Evolutionary conservation across 148 eudicot genomes (phyloP), one percentile per base, ranked within the genome.

Genomic region (Rhododendron simsii): DNA sequence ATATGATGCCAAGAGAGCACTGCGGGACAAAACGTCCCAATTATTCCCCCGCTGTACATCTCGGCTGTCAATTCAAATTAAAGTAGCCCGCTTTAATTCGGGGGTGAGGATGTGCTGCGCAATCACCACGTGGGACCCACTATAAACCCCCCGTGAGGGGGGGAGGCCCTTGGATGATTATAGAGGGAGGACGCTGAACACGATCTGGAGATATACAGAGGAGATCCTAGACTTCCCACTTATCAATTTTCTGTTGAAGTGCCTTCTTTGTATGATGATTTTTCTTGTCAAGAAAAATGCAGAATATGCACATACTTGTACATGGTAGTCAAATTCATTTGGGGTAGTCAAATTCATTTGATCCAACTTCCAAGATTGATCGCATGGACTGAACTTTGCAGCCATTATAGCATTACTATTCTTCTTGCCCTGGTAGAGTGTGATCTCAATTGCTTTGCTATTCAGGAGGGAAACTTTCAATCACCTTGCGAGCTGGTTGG

Each of bases 381-480:
- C 23, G 4, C 12, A 28, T 26, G 55, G 8, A 63, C 57, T 67
- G 53, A 81, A 13, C 18, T 67, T 53, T 26, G 21, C 44, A 26
- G 44, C 61, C 28, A 26, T 84, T 74, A 20, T 2, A 41, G 44
- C 44, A 41, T 41, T 41, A 5, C 44, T 53, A 53, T 53, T 53
- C 18, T 53, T 41, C 86, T 47, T 33, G 80, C 65, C 21, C 33
- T 84, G 48, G 23, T 51, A 51, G 55, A 18, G 81, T 23, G 30
- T 35, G 33, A 26, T 65, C 57, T 21, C 71, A 47, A 44, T 88
- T 50, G 71, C 48, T 53, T 44, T 48, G 57, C 7, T 65, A 7
- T 84, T 75, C 86, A 92, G 94, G 92, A 92, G 94, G 89, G 94
- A 92, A 86, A 92, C 94, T 69, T 92, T 92, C 61, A 90, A 92